Evolutionary conservation across 352 stramenopile species (phyloP).

Genomic region (Globisporangium polare): DNA sequence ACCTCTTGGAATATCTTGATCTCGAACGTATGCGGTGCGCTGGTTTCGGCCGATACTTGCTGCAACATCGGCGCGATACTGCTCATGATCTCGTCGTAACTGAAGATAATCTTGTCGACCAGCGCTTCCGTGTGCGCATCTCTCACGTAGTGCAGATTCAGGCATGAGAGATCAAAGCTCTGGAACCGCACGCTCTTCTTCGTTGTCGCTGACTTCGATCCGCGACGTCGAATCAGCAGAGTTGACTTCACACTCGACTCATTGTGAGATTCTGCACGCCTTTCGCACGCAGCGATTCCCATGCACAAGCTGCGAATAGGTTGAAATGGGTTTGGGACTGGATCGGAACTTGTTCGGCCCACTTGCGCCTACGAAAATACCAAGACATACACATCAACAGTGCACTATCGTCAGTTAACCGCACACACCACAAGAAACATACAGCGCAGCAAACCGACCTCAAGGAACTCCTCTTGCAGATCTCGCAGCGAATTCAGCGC

Average conservation of each 20-base stretch:
- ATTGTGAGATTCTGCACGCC: constrained; percentile 28
- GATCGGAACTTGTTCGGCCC: not conserved
- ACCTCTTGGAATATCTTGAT: constrained; percentile 19
- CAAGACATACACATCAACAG: not conserved
- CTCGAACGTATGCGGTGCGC: not conserved
- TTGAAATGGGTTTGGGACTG: constrained; percentile 17
- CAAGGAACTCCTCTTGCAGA: constrained; percentile 9
- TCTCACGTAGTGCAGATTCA: constrained; percentile 54
- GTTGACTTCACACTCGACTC: constrained; percentile 15
- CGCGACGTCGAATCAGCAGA: constrained; percentile 11
- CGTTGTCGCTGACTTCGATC: constrained; percentile 4
- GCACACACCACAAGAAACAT: not conserved
- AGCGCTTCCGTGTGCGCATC: constrained; percentile 33
- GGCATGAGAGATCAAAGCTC: constrained; percentile 60
- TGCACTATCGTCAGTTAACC: not conserved
- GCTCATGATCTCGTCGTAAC: constrained; percentile 40
- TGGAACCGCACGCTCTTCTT: constrained; percentile 57
- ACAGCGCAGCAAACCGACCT: constrained; percentile 3
- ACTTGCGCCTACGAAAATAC: not conserved
- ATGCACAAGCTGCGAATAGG: constrained; percentile 26
- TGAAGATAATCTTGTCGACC: constrained; percentile 40
- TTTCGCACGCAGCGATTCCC: constrained; percentile 36
- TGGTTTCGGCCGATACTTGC: not conserved
- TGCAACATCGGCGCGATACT: constrained; percentile 23
- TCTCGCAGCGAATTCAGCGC: constrained; percentile 32